Conservation (phyloP, 345 rosid genomes). For the Litchi chinensis region DNA sequence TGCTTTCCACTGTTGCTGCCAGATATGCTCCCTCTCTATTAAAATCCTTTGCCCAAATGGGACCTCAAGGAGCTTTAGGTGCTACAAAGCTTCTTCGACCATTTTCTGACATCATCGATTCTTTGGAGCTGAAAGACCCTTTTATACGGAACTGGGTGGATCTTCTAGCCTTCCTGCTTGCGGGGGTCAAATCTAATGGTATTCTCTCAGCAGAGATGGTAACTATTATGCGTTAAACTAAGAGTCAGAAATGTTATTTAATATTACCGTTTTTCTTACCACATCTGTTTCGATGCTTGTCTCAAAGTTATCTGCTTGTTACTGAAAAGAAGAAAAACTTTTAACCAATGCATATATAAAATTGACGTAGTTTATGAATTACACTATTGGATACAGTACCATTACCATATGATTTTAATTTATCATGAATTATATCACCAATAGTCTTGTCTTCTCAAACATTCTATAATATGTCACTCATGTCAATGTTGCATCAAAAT, state of each 20-base stretch:
- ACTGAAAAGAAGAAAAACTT: not conserved
- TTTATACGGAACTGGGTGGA: constrained; percentile 91
- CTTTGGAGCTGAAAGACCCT: constrained; percentile 74
- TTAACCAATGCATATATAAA: not conserved
- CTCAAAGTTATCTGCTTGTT: not conserved
- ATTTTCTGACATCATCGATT: constrained; percentile 81
- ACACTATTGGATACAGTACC: not conserved
- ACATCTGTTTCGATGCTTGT: not conserved
- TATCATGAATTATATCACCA: not conserved
- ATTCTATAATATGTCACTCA: too few species aligned
- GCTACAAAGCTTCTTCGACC: constrained; percentile 90
- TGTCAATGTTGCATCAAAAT: too few species aligned
- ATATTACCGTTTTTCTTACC: not conserved
- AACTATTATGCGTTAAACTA: constrained; percentile 35
- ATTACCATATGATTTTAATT: not conserved
- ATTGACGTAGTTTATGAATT: not conserved
- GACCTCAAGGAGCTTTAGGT: constrained; percentile 80
- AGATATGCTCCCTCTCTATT: constrained; percentile 89
- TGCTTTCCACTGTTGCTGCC: constrained; percentile 81
- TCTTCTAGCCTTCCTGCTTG: constrained; percentile 92
- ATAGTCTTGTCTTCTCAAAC: not conserved
- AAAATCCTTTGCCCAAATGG: constrained; percentile 79
- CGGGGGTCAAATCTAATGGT: constrained; percentile 97
- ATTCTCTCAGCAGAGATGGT: constrained; percentile 99
- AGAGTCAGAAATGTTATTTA: not conserved